These are phyloP conservation scores for Apophysomyces variabilis DNA, from an alignment of 371 early-diverging fungal species.

Conservation along the genomic window DNA sequence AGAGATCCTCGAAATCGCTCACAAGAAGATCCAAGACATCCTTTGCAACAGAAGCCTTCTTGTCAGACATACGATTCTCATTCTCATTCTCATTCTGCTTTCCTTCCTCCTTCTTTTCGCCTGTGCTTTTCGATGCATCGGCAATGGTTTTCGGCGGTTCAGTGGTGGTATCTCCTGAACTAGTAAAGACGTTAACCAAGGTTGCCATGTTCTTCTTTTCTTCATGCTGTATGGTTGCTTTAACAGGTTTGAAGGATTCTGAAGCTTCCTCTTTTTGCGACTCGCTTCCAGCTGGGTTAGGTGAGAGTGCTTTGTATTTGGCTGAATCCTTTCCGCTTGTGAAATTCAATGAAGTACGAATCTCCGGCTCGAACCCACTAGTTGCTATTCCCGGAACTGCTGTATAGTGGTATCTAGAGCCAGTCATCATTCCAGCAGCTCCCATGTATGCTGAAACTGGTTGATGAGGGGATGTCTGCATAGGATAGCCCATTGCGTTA, in stretches of 20 bases:
- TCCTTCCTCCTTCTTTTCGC: slow-evolving; percentile 8
- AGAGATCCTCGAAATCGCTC: slow-evolving; percentile 19
- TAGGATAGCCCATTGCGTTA: not conserved
- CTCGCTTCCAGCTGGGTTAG: slow-evolving; percentile 21
- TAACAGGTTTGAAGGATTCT: slow-evolving; percentile 30
- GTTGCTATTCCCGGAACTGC: slow-evolving; percentile 32
- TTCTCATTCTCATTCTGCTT: not conserved
- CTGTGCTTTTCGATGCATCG: not conserved
- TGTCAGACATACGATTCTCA: slow-evolving; percentile 3
- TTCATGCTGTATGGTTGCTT: slow-evolving; percentile 18
- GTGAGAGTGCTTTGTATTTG: slow-evolving; percentile 6
- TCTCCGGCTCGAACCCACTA: slow-evolving; percentile 34
- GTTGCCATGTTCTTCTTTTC: slow-evolving; percentile 45
- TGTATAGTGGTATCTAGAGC: slow-evolving; percentile 43
- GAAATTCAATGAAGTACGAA: slow-evolving; percentile 40
- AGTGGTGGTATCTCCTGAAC: slow-evolving; percentile 16
- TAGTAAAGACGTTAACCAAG: slow-evolving; percentile 36
- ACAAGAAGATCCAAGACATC: slow-evolving; percentile 25
- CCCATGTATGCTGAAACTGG: slow-evolving; percentile 5
- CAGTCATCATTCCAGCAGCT: slow-evolving; percentile 17
- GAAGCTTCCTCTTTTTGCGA: slow-evolving; percentile 21
- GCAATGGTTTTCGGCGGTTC: too few species aligned
- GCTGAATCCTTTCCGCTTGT: slow-evolving; percentile 27
- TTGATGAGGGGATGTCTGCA: not conserved
- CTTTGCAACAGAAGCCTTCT: slow-evolving; percentile 8